Percentiles rank a stretch among this genome's conserved stretches.
phyloP scores from a whole-genome alignment of 2,329 filamentous ascomycete genomes.

The Pseudogymnoascus verrucosus region DNA sequence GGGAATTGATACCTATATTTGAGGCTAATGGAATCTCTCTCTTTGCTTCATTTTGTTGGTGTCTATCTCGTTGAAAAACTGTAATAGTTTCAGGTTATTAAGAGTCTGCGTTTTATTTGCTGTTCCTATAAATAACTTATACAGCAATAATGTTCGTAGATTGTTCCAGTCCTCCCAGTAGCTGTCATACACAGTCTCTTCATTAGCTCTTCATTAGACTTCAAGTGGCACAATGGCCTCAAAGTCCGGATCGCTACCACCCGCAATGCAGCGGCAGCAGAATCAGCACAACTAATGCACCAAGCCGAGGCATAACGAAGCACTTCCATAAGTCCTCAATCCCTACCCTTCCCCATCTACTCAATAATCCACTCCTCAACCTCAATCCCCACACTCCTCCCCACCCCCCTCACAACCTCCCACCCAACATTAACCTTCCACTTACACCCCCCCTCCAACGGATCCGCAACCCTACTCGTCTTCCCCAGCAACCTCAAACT shows the following conservation, averaged over 20 bases:
- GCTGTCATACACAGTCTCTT: too few species aligned
- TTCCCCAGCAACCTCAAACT: slow-evolving; percentile 62
- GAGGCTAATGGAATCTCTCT: background rate
- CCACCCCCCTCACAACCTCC: slow-evolving; percentile 65
- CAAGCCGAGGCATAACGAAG: background rate
- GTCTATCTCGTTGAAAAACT: background rate
- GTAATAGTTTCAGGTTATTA: background rate
- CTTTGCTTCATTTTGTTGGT: background rate
- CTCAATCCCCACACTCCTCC: slow-evolving; percentile 68
- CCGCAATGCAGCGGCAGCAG: too few species aligned
- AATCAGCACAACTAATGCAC: background rate
- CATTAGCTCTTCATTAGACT: too few species aligned
- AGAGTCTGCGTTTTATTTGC: background rate
- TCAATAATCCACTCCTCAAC: slow-evolving; percentile 70
- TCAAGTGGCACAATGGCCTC: background rate
- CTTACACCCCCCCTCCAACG: slow-evolving; percentile 60
- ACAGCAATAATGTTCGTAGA: background rate
- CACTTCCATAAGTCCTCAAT: background rate
- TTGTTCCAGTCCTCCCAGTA: background rate
- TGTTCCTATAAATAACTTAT: background rate
- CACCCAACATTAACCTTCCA: slow-evolving; percentile 75
- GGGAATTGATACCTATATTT: background rate
- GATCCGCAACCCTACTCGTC: slow-evolving; percentile 53
- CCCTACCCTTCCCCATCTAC: slow-evolving; percentile 27
- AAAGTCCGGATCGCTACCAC: too few species aligned